Conservation (phyloP, 1,139 yeast species). For the Diutina neorugosa region DNA sequence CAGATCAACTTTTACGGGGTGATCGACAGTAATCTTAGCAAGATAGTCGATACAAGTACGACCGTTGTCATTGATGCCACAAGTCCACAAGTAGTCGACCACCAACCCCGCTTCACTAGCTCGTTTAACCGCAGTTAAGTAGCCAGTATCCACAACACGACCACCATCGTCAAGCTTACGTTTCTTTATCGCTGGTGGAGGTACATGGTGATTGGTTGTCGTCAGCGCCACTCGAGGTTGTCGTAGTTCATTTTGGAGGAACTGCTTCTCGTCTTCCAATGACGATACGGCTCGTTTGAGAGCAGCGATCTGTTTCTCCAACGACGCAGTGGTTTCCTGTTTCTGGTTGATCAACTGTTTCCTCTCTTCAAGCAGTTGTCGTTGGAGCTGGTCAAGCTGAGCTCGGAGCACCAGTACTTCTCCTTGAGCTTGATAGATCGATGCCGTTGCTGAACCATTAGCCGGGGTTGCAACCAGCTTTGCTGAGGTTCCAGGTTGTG, state of each 20-base stretch:
- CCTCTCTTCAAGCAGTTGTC: slow-evolving; percentile 32
- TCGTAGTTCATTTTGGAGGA: slow-evolving; percentile 34
- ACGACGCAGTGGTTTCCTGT: slow-evolving; percentile 16
- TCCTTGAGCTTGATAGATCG: slow-evolving; percentile 47
- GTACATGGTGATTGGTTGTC: not conserved
- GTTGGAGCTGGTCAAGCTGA: slow-evolving; percentile 40
- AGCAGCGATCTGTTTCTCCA: slow-evolving; percentile 29
- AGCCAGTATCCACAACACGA: not conserved
- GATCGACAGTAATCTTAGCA: slow-evolving; percentile 31
- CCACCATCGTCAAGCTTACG: not conserved
- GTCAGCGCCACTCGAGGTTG: slow-evolving; percentile 9
- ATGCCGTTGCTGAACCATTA: slow-evolving; percentile 7
- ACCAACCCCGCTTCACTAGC: slow-evolving; percentile 21
- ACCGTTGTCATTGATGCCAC: slow-evolving; percentile 37
- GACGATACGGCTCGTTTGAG: slow-evolving; percentile 36
- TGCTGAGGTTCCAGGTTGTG: not conserved
- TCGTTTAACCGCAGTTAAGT: not conserved
- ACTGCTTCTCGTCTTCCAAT: slow-evolving; percentile 62
- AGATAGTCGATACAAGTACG: slow-evolving; percentile 38
- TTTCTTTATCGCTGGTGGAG: not conserved
- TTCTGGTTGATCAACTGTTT: slow-evolving; percentile 26
- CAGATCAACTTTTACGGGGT: slow-evolving; percentile 11
- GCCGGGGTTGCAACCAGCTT: slow-evolving; percentile 6
- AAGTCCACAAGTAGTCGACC: slow-evolving; percentile 25
- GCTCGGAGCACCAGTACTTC: slow-evolving; percentile 67